Percentiles rank a stretch among this genome's conserved stretches.
phyloP scores from a whole-genome alignment of 2,329 filamentous ascomycete genomes.

The Rhynchosporium agropyri region DNA sequence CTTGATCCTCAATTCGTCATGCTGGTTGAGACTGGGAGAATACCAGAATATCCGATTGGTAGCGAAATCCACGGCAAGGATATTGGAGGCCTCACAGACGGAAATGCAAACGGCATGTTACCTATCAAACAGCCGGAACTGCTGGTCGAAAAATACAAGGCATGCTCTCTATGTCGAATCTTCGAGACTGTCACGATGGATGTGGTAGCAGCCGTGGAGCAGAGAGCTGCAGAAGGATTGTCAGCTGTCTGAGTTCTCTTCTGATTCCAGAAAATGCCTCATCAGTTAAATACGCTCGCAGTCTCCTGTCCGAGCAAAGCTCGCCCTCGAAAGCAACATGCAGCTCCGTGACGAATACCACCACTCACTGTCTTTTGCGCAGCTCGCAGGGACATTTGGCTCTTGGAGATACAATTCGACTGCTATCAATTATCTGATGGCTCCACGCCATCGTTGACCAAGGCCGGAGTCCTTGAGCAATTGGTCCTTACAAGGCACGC shows the following conservation, averaged over 20 bases:
- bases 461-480: no score
- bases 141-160: constrained; percentile 72
- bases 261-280: neutral
- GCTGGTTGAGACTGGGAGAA: constrained; percentile 73
- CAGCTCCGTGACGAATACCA: no score
- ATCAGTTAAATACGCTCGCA: neutral
- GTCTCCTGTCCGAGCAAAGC: no score
- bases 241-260: neutral
- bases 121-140: constrained; percentile 46
- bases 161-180: constrained; percentile 70
- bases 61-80: constrained; percentile 63
- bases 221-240: neutral
- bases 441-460: no score
- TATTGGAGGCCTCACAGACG: constrained; percentile 42
- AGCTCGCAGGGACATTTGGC: no score
- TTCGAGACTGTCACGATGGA: constrained; percentile 66
- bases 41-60: constrained; percentile 69
- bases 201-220: constrained; percentile 46
- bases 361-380: no score
- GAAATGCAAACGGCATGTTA: constrained; percentile 38
- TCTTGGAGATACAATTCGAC: no score
- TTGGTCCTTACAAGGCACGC: no score
- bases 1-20: constrained; percentile 92
- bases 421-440: no score
- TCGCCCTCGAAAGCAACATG: no score